Conservation (phyloP, 805 yeast species). For the Saccharomycopsis sp. region DNA sequence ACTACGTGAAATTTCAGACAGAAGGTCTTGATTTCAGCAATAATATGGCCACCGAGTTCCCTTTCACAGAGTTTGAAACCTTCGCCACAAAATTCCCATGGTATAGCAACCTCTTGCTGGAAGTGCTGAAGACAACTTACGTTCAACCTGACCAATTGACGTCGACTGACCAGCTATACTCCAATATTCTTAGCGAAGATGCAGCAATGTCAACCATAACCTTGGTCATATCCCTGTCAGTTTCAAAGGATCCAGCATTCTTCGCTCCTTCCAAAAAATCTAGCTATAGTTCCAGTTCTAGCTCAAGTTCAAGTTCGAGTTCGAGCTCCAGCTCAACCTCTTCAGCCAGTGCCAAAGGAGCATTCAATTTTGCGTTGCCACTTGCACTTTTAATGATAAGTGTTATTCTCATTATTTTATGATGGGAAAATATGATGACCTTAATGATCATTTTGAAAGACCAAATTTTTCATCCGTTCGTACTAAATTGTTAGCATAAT, state of each 20-base stretch:
- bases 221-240: background rate
- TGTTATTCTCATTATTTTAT: too few relatives aligned
- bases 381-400: too few relatives aligned
- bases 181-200: conserved; percentile 2
- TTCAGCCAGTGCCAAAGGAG: too few relatives aligned
- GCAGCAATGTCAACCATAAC: conserved; percentile 1
- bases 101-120: conserved; percentile 26
- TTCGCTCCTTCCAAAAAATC: background rate
- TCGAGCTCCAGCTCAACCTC: too few relatives aligned
- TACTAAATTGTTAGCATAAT: background rate
- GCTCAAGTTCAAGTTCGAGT: conserved; percentile 1
- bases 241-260: background rate
- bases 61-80: conserved; percentile 28
- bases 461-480: background rate
- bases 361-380: too few relatives aligned
- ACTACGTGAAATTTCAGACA: conserved; percentile 23
- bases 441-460: too few relatives aligned
- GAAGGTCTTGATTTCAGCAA: conserved; percentile 23
- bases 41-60: conserved; percentile 25
- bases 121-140: conserved; percentile 24
- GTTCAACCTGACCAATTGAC: conserved; percentile 27
- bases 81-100: conserved; percentile 29
- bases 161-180: conserved; percentile 7
- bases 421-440: too few relatives aligned
- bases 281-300: conserved; percentile 1